These are phyloP conservation scores for barley (Hordeum vulgare) DNA, from an alignment of 176 grass and related monocot genomes.

Conservation along the genomic window DNA sequence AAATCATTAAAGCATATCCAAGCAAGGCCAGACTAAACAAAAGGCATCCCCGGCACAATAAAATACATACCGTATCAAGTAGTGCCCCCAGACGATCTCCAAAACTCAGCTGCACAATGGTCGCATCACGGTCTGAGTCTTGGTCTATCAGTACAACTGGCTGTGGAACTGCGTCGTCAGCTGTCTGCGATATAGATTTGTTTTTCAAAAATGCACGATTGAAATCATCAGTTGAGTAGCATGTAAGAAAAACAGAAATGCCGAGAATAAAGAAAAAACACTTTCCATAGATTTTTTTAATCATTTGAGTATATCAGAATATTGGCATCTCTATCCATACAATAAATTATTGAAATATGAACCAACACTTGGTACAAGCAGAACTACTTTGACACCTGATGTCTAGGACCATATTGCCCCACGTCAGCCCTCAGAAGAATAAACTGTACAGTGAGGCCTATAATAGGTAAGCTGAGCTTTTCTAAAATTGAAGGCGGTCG, in stretches of 20 bases:
- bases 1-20: not conserved
- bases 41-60: not conserved
- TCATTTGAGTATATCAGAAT: not conserved
- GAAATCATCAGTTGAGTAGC: constrained; percentile 4
- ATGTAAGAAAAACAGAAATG: not conserved
- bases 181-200: constrained; percentile 15
- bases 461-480: not conserved
- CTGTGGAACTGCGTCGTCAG: constrained; percentile 60
- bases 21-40: not conserved
- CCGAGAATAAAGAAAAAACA: not conserved
- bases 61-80: constrained; percentile 73
- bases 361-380: not conserved
- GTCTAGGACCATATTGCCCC: not conserved
- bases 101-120: constrained; percentile 92
- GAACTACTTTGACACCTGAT: not conserved
- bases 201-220: not conserved
- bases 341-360: not conserved
- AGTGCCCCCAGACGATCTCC: constrained; percentile 83
- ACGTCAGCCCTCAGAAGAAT: not conserved
- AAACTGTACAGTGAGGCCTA: not conserved
- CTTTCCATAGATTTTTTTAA: not conserved
- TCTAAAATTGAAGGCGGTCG: not conserved
- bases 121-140: constrained; percentile 81
- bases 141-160: constrained; percentile 91
- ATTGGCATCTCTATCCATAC: not conserved